A percentile compares a stretch with the other conserved stretches of the same genome.
Conservation (phyloP, 805 yeast species). For the Clavispora carvajalis region DNA sequence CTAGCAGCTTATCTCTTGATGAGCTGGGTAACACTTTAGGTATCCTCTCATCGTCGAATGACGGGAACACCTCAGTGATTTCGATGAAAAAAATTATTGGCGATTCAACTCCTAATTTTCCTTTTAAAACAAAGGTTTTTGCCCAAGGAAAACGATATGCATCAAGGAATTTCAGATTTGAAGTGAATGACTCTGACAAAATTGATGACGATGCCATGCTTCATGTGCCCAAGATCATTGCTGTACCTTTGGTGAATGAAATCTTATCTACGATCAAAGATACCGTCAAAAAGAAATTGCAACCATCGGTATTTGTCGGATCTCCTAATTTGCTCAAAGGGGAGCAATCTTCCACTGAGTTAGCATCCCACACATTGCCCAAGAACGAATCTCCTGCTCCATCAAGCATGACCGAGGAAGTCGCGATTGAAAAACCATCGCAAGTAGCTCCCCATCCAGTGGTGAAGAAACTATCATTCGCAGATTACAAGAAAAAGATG, state of each 20-base stretch:
- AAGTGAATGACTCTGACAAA: not conserved
- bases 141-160: conserved; percentile 9
- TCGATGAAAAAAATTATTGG: not conserved
- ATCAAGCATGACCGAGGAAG: conserved; percentile 3
- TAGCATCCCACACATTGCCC: not conserved
- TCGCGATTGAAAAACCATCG: conserved; percentile 5
- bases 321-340: conserved; percentile 3
- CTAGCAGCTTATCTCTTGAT: conserved; percentile 14
- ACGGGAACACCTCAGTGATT: conserved; percentile 1
- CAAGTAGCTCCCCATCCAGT: conserved; percentile 11
- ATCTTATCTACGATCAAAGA: conserved; percentile 10
- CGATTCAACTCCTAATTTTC: conserved; percentile 8
- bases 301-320: conserved; percentile 11
- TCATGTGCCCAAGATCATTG: conserved; percentile 4
- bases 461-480: conserved; percentile 61
- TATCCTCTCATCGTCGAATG: not conserved
- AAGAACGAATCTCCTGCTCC: conserved; percentile 4
- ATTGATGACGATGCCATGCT: not conserved
- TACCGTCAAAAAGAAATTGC: conserved; percentile 15
- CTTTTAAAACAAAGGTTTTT: conserved; percentile 22
- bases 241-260: conserved; percentile 11
- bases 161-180: conserved; percentile 1
- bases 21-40: not conserved
- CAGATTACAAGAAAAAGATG: conserved; percentile 65
- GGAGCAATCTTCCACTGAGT: not conserved